Base-by-base conservation (phyloP, 805 yeast genomes). In the Hanseniaspora lindneri region DNA sequence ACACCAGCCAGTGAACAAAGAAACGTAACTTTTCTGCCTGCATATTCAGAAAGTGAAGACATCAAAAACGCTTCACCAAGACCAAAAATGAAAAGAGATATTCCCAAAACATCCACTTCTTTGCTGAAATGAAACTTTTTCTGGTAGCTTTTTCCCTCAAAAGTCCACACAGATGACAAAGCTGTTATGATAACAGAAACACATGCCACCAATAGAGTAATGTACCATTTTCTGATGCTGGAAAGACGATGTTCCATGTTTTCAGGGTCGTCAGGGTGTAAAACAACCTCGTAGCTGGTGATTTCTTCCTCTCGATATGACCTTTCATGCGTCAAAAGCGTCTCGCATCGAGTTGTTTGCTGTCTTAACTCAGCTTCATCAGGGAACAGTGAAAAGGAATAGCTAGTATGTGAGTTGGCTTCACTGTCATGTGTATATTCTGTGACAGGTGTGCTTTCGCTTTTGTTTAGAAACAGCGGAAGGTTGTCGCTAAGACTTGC, bases 121-220 rank as follows among this genome's bases (percentile, higher is more conserved):
- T 69, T 66, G 1, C 80, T 72, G 1, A 77, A 71, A 25, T 66
- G 62, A 56, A 78, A 79, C 29, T 66, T 61, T 2, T 54, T 60
- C 59, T 63, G 62, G 24, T 79, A 68, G 32, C 76, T 72, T 0
- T 69, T 71, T 2, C 79, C 68, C 14, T 78, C 82, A 53, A 79
- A 70, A 2, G 84, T 72, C 71, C 80, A 83, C 41, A 75, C 70
- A 0, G 87, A 81, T 0, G 88, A 80, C 6, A 82, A 74, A 62
- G 80, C 70, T 0, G 88, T 80, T 36, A 80, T 76, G 47, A 76
- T 71, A 50, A 80, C 68, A 39, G 84, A 74, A 5, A 79, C 67
- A 8, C 67, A 11, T 1, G 84, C 77, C 9, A 79, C 67, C 9
- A 76, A 63, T 39, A 69, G 39, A 0, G 85, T 72, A 33, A 79